Evolutionary conservation across 768 basidiomycete genomes (phyloP), one percentile per base, ranked within the genome.

Genomic region (Zangia roseola): DNA sequence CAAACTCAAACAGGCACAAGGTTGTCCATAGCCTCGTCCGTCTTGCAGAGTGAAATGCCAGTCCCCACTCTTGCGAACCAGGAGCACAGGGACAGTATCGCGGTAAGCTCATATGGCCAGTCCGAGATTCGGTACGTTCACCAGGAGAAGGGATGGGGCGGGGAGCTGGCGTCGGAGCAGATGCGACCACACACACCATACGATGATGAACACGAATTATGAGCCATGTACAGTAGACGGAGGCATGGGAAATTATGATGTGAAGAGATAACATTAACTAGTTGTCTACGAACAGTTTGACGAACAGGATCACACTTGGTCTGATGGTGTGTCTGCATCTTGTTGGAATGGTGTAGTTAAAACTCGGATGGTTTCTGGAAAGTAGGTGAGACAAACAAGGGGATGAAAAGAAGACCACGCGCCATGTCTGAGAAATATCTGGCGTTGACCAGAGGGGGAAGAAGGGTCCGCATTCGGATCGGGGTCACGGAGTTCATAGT

Each of bases 361-460:
- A 5, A 86, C 69, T 17, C 79, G 72, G 50, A 88, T 70, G 12
- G 54, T 57, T 64, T 88, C 86, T 87, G 59, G 28, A 44, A n/a
- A 28, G 16, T 31, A 19, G 13, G 41, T 61, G 25, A 61, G 55
- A 16, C 3, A 7, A 40, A 49, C 7, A 3, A 43, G 26, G 25
- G 25, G 10, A 24, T 2, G 10, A 19, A 16, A 23, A 5, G 39
- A 6, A 20, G 30, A 28, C 2, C 12, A 53, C 79, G 34, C 52
- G 89, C 91, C 89, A 54, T 93, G 91, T 61, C 80, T 75, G 34
- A 93, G 74, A 69, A 91, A 86, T 46, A 93, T 86, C 64, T 91
- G 89, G 26, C 88, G 83, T 62, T 91, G 89, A 2, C 83, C 86
- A 46, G 82, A 75, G 25, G 84, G 79, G 1, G 86, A 80, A 42